A percentile compares a stretch with the other conserved stretches of the same genome.
Evolutionary conservation across 164 flowering plant species (phyloP).

Genomic region (Tetrastigma voinierianum): DNA sequence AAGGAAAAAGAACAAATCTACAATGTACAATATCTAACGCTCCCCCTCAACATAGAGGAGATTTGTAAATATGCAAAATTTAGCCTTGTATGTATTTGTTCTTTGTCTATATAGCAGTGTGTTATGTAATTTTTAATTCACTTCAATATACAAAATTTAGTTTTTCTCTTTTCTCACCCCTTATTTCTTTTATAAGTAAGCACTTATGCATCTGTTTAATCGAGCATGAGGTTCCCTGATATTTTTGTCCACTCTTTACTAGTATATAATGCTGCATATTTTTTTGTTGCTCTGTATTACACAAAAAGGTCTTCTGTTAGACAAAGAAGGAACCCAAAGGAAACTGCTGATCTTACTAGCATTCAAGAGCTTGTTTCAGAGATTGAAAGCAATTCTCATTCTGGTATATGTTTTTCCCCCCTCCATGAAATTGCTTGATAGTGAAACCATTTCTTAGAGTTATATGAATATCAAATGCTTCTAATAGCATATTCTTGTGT

Average conservation of each 20-base stretch:
- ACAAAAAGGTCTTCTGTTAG: constrained; percentile 62
- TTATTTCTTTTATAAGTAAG: too few relatives aligned
- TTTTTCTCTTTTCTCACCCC: too few relatives aligned
- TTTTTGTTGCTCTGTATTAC: background rate
- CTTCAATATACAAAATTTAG: too few relatives aligned
- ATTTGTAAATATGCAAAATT: too few relatives aligned
- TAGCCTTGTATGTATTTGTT: too few relatives aligned
- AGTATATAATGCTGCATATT: background rate
- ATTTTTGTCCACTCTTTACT: background rate
- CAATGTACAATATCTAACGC: too few relatives aligned
- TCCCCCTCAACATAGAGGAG: too few relatives aligned
- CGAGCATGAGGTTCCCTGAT: too few relatives aligned
- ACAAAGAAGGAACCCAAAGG: constrained; percentile 90
- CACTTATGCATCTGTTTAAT: too few relatives aligned
- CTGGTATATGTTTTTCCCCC: constrained; percentile 44
- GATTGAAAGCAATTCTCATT: constrained; percentile 60
- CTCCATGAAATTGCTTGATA: background rate
- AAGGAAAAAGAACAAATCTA: too few relatives aligned
- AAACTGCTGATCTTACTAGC: constrained; percentile 88
- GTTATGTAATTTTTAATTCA: too few relatives aligned
- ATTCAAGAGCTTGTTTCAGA: constrained; percentile 78
- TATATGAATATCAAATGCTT: background rate
- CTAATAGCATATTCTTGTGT: constrained; percentile 1
- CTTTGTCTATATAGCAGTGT: too few relatives aligned
- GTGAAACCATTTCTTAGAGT: background rate